Base-by-base conservation (phyloP, 345 rosid genomes). In the Eucalyptus cloeziana region DNA sequence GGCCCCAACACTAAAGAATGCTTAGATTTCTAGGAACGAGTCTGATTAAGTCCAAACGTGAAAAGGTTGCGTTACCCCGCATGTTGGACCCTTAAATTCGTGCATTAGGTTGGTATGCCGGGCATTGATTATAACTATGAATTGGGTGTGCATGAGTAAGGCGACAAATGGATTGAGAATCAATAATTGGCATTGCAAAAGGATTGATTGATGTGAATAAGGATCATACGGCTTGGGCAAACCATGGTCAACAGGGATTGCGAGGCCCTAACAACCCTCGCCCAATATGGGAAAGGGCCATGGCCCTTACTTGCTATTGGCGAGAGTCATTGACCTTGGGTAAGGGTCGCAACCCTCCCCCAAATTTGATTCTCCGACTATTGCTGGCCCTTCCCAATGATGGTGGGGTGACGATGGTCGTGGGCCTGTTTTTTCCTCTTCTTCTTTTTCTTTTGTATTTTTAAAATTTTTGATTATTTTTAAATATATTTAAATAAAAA, bases 381-480 rank as follows among this genome's bases (percentile, higher is more conserved):
- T 56, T 5, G 30, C 6, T 7, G 6, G 13, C 30, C 62, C 30
- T 56, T 24, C 1, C 13, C 30, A 22, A 10, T 56, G 62, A 56
- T 56, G 30, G 62, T 22, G 13, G 30, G 62, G 3, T 6, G 13
- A 10, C 3, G 1, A 56, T 24, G 13, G 27, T 52, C 6, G 4
- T 0, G 3, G 30, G 30, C 30, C 1, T 9, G 1, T 0, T 24
- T 56, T 56, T 56, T 22, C 13, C 0, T 56, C 30, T 24, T 24
- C 62, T 56, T 24, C 6, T 56, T 56, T 9, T 56, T 1, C 6
- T 24, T 56, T 56, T 24, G 30, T 24, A 22, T 56, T 24, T 56
- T 10, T 56, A 0, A 0, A 22, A 8, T 2, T 0, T 56, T 24
- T 56, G 1, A 4, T 56, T 24, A 22, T 56, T 56, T 56, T 24